phyloP scores from a whole-genome alignment of 345 rosid species.

The Aquilaria yunnanensis region DNA sequence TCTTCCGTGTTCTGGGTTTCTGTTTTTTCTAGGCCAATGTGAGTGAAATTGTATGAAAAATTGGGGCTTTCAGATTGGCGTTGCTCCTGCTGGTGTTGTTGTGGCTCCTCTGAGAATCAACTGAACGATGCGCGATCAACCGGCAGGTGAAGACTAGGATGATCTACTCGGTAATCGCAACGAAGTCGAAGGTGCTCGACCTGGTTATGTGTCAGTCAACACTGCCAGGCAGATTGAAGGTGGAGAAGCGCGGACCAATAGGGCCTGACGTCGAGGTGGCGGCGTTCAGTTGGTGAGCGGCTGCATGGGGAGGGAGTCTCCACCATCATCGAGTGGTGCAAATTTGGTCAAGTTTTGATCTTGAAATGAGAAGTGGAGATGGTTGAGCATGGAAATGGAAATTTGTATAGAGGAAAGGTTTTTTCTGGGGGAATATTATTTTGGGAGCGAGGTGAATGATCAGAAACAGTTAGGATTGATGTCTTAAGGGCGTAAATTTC shows the following conservation, averaged over 20 bases:
- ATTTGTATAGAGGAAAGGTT: not conserved
- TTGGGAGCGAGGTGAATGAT: slow-evolving; percentile 22
- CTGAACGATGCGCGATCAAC: too few relatives aligned
- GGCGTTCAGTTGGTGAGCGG: slow-evolving; percentile 45
- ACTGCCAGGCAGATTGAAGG: slow-evolving; percentile 31
- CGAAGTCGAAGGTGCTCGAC: slow-evolving; percentile 35
- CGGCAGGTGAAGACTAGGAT: too few relatives aligned
- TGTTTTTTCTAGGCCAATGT: too few relatives aligned
- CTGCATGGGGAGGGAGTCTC: slow-evolving; percentile 39
- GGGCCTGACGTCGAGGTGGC: slow-evolving; percentile 40
- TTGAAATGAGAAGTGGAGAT: not conserved
- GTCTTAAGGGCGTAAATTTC: slow-evolving; percentile 12
- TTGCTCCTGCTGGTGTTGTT: too few relatives aligned
- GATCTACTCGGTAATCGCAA: not conserved
- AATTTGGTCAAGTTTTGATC: not conserved
- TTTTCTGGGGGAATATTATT: not conserved
- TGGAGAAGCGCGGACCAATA: slow-evolving; percentile 34
- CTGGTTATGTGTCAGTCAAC: slow-evolving; percentile 34
- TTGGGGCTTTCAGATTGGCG: too few relatives aligned
- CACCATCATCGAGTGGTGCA: slow-evolving; percentile 30
- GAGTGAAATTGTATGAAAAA: too few relatives aligned
- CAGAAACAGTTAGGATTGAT: slow-evolving; percentile 16
- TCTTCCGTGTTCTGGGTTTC: too few relatives aligned
- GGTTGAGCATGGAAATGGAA: not conserved
- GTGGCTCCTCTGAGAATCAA: too few relatives aligned